Conservation (phyloP, 208 protist species). For the Crithidia thermophila region DNA sequence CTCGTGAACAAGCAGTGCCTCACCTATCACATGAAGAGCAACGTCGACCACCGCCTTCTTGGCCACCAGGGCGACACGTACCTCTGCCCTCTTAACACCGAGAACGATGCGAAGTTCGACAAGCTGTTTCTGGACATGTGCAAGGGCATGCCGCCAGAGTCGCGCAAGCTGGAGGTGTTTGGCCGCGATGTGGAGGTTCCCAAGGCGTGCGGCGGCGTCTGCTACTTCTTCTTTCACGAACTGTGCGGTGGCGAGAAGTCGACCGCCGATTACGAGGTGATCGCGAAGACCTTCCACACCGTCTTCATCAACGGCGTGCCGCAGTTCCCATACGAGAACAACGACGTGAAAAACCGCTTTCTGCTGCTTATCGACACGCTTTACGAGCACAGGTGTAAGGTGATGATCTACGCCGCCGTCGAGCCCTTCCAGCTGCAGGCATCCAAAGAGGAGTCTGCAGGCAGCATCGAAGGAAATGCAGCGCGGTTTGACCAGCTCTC, state of each 20-base stretch:
- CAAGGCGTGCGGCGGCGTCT: constrained; percentile 68
- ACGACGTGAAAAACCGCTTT: constrained; percentile 87
- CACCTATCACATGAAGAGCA: constrained; percentile 89
- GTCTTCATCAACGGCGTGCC: constrained; percentile 88
- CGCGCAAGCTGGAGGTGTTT: constrained; percentile 67
- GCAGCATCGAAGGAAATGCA: constrained; percentile 17
- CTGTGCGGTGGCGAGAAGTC: constrained; percentile 74
- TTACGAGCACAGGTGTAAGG: constrained; percentile 86
- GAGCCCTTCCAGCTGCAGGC: constrained; percentile 58
- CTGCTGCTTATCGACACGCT: constrained; percentile 90
- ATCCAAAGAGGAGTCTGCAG: constrained; percentile 32
- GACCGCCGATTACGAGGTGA: constrained; percentile 85
- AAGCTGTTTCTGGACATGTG: constrained; percentile 82
- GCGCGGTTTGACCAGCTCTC: constrained; percentile 50
- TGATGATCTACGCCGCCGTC: constrained; percentile 74
- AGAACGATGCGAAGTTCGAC: constrained; percentile 74
- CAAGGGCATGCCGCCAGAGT: constrained; percentile 73
- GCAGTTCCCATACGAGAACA: constrained; percentile 73
- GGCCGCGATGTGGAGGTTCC: constrained; percentile 78
- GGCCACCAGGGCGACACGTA: constrained; percentile 74
- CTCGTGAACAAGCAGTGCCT: constrained; percentile 86
- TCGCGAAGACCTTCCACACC: constrained; percentile 89
- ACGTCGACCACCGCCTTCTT: constrained; percentile 93
- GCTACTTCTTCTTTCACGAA: constrained; percentile 84
- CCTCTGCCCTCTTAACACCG: constrained; percentile 53